A percentile compares a stretch with the other conserved stretches of the same genome.
phyloP scores from a whole-genome alignment of 164 flowering plant genomes.

The Dillenia turbinata region DNA sequence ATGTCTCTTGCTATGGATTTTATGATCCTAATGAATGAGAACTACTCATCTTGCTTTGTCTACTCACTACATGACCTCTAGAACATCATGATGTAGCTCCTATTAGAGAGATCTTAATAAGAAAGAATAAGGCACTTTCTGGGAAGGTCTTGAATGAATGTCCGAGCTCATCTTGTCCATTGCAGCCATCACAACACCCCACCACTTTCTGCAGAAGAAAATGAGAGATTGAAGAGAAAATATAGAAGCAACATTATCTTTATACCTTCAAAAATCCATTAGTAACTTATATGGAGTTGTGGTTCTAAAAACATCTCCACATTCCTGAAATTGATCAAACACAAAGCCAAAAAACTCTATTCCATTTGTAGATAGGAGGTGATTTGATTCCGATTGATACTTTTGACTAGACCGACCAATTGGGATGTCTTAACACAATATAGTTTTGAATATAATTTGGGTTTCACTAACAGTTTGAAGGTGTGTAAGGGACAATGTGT shows the following conservation, averaged over 20 bases:
- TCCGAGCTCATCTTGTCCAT: slow-evolving; percentile 21
- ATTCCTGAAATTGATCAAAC: slow-evolving; percentile 6
- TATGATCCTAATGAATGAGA: no score
- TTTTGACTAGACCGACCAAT: no score
- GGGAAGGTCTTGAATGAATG: slow-evolving; percentile 9
- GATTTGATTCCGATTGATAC: no score
- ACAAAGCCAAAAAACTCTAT: neutral
- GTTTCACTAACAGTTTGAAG: no score
- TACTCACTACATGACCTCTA: no score
- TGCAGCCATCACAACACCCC: slow-evolving; percentile 11
- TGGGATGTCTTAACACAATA: no score
- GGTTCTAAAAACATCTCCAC: slow-evolving; percentile 40
- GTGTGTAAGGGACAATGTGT: no score
- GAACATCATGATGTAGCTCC: neutral
- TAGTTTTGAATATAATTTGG: no score
- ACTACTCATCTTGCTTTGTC: no score
- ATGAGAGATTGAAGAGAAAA: no score
- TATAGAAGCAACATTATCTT: neutral
- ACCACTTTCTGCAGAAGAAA: slow-evolving; percentile 36
- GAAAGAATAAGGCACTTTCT: slow-evolving; percentile 8
- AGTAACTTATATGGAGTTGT: slow-evolving; percentile 26
- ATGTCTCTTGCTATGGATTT: no score
- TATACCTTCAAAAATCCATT: neutral
- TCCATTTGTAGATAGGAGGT: no score
- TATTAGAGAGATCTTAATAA: neutral